phyloP scores from a whole-genome alignment of 768 basidiomycete species.

The Sporobolomyces roseus region DNA sequence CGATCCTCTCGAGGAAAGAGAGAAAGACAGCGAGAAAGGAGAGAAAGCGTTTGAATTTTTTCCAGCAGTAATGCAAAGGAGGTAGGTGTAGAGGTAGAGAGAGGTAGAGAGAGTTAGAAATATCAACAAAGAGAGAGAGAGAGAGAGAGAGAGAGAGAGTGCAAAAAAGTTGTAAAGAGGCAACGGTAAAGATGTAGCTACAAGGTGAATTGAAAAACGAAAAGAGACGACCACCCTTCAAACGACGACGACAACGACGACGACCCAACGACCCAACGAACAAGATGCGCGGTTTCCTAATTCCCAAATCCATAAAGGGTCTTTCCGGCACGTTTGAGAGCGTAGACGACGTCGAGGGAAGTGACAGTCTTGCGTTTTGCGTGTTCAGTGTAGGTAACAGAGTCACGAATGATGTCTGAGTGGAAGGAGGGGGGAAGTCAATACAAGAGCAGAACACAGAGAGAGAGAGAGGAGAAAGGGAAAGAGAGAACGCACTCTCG shows the following conservation, averaged over 20 bases:
- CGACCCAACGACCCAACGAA: too few species aligned
- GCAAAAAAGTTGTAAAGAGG: too few species aligned
- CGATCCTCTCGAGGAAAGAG: too few species aligned
- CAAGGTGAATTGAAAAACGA: conserved; percentile 10
- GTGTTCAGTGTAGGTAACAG: conserved; percentile 97
- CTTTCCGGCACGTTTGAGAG: conserved; percentile 55
- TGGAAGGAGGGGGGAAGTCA: not conserved
- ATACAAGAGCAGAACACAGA: not conserved
- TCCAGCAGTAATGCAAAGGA: not conserved
- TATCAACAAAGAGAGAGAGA: not conserved
- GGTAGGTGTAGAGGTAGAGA: not conserved
- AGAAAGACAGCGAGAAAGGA: too few species aligned
- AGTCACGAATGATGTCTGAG: conserved; percentile 75
- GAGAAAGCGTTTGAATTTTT: too few species aligned
- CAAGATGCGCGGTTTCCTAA: too few species aligned
- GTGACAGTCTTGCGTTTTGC: conserved; percentile 87
- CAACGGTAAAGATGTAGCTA: too few species aligned
- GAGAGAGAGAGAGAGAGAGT: too few species aligned
- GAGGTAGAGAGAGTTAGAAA: not conserved
- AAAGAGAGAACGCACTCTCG: conserved; percentile 50
- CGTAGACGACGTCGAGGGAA: conserved; percentile 72
- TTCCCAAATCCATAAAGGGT: conserved; percentile 84
- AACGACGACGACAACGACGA: not conserved
- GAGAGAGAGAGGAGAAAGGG: not conserved
- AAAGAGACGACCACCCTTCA: not conserved